A percentile compares a stretch with the other conserved stretches of the same genome.
phyloP scores from a whole-genome alignment of 441 rosid species.

The Melastoma candidum region DNA sequence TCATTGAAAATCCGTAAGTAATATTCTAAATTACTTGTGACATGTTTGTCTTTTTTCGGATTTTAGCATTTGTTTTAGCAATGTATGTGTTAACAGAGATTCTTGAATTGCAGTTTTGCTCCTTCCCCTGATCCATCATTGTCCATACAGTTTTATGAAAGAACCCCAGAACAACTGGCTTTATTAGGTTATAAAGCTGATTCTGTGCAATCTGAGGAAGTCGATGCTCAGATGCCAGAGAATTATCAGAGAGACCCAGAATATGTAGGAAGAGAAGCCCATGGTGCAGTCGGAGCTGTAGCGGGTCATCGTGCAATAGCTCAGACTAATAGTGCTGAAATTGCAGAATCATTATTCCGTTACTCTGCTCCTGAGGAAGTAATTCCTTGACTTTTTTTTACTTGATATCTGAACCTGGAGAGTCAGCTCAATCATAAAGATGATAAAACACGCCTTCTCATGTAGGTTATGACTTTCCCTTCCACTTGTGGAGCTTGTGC shows the following conservation, averaged over 20 bases:
- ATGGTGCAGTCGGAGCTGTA: conserved; percentile 78
- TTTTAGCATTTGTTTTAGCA: not conserved
- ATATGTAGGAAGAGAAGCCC: conserved; percentile 34
- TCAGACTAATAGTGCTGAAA: conserved; percentile 70
- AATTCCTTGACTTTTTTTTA: conserved; percentile 6
- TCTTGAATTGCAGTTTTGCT: conserved; percentile 37
- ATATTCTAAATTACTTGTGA: not conserved
- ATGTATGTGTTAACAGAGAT: conserved; percentile 1
- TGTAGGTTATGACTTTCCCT: conserved; percentile 93
- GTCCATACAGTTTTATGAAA: conserved; percentile 72
- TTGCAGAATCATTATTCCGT: conserved; percentile 65
- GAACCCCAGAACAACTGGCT: conserved; percentile 83
- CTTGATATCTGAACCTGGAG: not conserved
- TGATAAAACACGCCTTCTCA: conserved; percentile 5
- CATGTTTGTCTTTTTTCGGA: not conserved
- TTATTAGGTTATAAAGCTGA: conserved; percentile 63
- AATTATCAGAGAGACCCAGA: conserved; percentile 20
- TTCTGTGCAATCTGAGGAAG: conserved; percentile 36
- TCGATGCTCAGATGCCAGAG: conserved; percentile 28
- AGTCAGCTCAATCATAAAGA: not conserved
- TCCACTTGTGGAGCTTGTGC: conserved; percentile 87
- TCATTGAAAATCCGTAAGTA: conserved; percentile 91
- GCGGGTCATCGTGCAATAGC: conserved; percentile 89
- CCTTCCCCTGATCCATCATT: conserved; percentile 81
- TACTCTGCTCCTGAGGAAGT: conserved; percentile 95